Evolutionary conservation across 768 basidiomycete genomes (phyloP).

Genomic region (Boletus vermiculosoides): DNA sequence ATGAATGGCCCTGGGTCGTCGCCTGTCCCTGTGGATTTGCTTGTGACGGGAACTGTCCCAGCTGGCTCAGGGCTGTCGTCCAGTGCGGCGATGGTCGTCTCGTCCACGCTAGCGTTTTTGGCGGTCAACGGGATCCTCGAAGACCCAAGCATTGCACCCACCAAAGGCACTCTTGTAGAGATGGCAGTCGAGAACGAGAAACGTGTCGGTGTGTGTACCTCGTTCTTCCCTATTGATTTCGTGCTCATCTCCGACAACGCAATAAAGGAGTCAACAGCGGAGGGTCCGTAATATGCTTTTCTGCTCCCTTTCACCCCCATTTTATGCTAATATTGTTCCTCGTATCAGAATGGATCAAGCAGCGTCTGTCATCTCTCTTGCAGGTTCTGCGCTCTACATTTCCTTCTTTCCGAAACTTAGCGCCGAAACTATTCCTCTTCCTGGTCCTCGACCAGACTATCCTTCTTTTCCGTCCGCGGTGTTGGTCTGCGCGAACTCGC

Average conservation of each 20-base stretch:
- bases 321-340: conserved; percentile 4
- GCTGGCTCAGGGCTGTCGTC: conserved; percentile 86
- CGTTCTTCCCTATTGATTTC: not conserved
- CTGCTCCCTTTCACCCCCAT: not conserved
- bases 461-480: conserved; percentile 27
- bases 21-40: conserved; percentile 66
- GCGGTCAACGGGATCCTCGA: conserved; percentile 67
- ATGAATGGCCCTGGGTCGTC: conserved; percentile 11
- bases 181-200: conserved; percentile 85
- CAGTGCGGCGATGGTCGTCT: conserved; percentile 89
- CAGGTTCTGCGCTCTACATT: conserved; percentile 73
- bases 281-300: conserved; percentile 47
- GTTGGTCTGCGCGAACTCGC: conserved; percentile 45
- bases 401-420: conserved; percentile 75
- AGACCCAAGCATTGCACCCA: conserved; percentile 23
- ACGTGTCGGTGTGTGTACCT: conserved; percentile 55
- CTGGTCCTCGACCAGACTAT: conserved; percentile 30
- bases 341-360: conserved; percentile 81
- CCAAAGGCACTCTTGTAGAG: conserved; percentile 70
- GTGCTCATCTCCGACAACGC: not conserved
- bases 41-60: conserved; percentile 81
- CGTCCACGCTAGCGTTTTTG: conserved; percentile 78
- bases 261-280: conserved; percentile 67
- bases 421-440: conserved; percentile 66
- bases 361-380: conserved; percentile 75